Evolutionary conservation across 2,329 filamentous ascomycete genomes (phyloP).

Genomic region (Colletotrichum aenigma): DNA sequence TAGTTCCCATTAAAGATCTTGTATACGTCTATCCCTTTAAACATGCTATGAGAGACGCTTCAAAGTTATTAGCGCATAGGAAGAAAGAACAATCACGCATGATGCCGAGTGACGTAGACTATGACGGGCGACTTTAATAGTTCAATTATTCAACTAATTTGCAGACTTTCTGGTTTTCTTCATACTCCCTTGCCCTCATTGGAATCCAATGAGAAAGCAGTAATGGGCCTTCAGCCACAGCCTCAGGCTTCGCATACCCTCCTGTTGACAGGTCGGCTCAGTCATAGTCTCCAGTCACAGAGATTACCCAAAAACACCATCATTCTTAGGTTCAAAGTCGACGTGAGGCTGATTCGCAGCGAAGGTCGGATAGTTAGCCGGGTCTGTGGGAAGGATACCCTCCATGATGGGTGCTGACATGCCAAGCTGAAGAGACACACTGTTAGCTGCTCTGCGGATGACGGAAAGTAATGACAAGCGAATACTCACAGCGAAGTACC

Average conservation of each 20-base stretch:
- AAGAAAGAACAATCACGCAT: no score
- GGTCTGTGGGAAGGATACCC: background rate
- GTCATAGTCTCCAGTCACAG: no score
- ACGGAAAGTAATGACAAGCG: fast-evolving
- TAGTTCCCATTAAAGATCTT: no score
- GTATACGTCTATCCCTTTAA: no score
- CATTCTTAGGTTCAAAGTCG: conserved; percentile 4
- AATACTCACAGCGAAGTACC: conserved; percentile 14
- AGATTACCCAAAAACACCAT: conserved; percentile 6
- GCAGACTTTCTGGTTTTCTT: no score
- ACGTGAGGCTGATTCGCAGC: background rate
- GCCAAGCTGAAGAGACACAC: background rate
- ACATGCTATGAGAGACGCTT: no score
- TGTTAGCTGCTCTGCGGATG: background rate
- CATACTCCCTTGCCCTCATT: background rate
- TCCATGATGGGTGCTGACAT: conserved; percentile 16
- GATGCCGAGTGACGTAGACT: no score
- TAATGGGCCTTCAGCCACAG: background rate
- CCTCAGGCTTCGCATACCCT: no score
- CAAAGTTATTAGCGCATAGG: no score
- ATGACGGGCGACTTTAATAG: fast-evolving
- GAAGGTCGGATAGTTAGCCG: background rate
- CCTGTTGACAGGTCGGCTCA: no score
- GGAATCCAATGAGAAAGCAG: fast-evolving
- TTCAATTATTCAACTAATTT: no score